Conservation (phyloP, 2,329 filamentous ascomycete species). For the Botrytis porri region DNA sequence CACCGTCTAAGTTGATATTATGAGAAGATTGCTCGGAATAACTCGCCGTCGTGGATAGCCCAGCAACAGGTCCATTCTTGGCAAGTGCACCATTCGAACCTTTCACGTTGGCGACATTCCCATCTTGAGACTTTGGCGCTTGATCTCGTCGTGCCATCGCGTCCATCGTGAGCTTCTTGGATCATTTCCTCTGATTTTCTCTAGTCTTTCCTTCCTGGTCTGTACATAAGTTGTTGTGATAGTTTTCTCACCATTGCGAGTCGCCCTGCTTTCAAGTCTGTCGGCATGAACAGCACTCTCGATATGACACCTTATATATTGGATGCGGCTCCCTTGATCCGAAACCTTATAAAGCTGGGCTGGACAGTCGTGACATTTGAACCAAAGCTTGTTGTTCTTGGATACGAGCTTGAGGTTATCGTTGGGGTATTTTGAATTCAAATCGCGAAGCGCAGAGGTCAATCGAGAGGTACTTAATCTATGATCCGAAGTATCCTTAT, state of each 20-base stretch:
- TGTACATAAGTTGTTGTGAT: background rate
- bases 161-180: background rate
- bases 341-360: background rate
- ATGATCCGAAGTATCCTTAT: no score
- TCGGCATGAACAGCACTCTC: background rate
- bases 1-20: background rate
- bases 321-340: accelerated
- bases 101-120: background rate
- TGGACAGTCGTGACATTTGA: background rate
- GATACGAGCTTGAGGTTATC: background rate
- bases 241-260: background rate
- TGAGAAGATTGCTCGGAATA: background rate
- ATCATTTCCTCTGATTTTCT: background rate
- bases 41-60: background rate
- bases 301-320: background rate
- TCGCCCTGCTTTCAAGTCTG: background rate
- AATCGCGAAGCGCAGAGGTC: background rate
- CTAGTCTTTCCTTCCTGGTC: background rate
- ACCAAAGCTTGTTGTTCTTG: background rate
- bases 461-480: background rate
- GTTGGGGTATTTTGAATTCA: background rate
- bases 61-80: background rate
- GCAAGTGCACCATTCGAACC: no score
- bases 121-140: background rate
- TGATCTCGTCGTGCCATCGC: background rate